Base-by-base conservation (phyloP, 805 yeast genomes). In the Candida chilensis region DNA sequence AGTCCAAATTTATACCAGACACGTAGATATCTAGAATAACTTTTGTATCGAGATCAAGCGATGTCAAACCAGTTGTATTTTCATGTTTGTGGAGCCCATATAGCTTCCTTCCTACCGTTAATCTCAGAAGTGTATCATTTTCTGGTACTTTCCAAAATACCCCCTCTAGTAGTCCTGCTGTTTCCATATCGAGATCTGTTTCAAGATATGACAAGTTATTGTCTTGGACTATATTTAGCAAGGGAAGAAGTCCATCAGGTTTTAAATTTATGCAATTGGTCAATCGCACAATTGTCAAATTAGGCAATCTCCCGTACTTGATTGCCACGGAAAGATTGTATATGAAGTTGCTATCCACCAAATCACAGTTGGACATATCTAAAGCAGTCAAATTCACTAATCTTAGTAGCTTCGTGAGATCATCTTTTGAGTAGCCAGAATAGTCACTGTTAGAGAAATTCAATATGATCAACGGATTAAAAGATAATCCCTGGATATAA, bases 261-360 rank as follows among this genome's bases (percentile, higher is more conserved):
- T 22, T 22, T 12, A 22, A 11, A 8, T 22, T 22, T 22, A 8
- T 7, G 12, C 64, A 55, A 6, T 47, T 42, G 16, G 32, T 30
- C 2, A 60, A 14, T 13, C 42, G 31, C 3, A 60, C 30, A 5
- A 54, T 32, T 21, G 45, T 38, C 13, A 60, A 38, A 5, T 37
- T 38, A 2, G 39, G 27, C 2, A 52, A 15, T 20, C 37, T 38
- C 24, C 36, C 41, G 14, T 41, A 37, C n/a, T 32, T 34, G 13
- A 49, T 31, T 27, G 44, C 32, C 9, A 38, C 25, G 8, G 35
- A 26, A n/a, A 60, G 32, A 16, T 50, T 49, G 27, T 42, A 37
- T 4, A 60, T 27, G 18, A 47, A 52, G 17, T 7, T 15, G 6
- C 6, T 66, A 37, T 57, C 58, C 8, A 60, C 41, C 8, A 31